Evolutionary conservation across 805 yeast species (phyloP), one percentile per base, ranked within the genome.

Genomic region (Metschnikowia sp.): DNA sequence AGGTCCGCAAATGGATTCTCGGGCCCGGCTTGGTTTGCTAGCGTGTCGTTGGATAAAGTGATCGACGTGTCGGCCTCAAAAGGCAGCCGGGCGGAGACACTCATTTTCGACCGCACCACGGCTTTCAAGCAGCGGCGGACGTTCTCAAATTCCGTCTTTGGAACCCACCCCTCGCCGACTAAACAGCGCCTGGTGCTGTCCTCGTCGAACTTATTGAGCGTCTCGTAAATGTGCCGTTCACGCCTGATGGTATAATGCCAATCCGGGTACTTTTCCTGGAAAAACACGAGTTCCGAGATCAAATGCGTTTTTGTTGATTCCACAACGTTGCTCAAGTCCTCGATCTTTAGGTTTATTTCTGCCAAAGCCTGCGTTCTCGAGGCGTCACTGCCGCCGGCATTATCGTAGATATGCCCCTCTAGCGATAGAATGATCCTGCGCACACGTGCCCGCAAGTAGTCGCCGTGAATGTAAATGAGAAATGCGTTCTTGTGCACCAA

Each of bases 161-260:
- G 90, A 33, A 80, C 78, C 96, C 87, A 85, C 39, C 88, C 89
- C 72, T 82, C 88, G 31, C 82, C 87, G 43, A 80, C 85, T 40
- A 81, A 74, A 61, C 83, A 83, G 59, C 81, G 77, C 62, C 89
- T 76, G 37, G 78, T 77, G 45, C 76, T 68, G 62, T 86, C 94
- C 61, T 79, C 84, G 56, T 84, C 83, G 57, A 87, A 86, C 49
- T 72, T 72, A 63, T 84, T 84, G 69, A 85, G 72, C 3, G 79
- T 71, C 49, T 77, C 75, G 60, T 74, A 84, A 36, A 84, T 81
- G 22, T 77, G 64, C 53, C 79, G 77, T 56, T 85, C 91, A 39
- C 81, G 65, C 45, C 76, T 72, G 43, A 82, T 51, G 8, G 54
- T 53, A 45, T 62, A 69, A 32, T 53, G 44, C 60, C 63, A 70